A percentile compares a stretch with the other conserved stretches of the same genome.
These are phyloP conservation scores for Hondaea fermentalgiana DNA, from an alignment of 108 stramenopile genomes.

Conservation along the genomic window DNA sequence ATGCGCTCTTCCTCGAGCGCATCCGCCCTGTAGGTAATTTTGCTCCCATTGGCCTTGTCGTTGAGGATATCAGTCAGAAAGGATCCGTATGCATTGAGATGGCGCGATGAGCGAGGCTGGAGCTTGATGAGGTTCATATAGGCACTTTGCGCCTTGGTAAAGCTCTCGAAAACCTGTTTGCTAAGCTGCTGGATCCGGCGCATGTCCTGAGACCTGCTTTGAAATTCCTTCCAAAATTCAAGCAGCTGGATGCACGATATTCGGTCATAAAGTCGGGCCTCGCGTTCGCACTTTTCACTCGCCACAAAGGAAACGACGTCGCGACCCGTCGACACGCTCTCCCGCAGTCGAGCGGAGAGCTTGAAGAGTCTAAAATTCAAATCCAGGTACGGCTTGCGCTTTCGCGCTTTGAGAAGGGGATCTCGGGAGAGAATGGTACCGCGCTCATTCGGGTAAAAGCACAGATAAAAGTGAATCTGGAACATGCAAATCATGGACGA, in stretches of 20 bases:
- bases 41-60: not conserved
- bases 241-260: not conserved
- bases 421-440: not conserved
- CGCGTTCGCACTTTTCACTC: slow-evolving; percentile 14
- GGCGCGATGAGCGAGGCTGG: not conserved
- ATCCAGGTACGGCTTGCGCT: not conserved
- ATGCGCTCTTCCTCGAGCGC: not conserved
- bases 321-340: not conserved
- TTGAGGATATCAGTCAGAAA: not conserved
- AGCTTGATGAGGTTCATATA: not conserved
- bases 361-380: not conserved
- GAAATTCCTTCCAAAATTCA: slow-evolving; percentile 3
- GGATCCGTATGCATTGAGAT: not conserved
- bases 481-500: not conserved
- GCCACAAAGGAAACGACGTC: slow-evolving; percentile 1
- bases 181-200: not conserved
- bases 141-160: not conserved
- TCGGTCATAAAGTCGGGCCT: not conserved
- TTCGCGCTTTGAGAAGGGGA: not conserved
- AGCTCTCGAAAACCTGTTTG: not conserved
- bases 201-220: not conserved
- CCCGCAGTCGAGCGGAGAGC: not conserved
- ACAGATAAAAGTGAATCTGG: not conserved
- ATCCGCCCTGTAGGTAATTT: not conserved
- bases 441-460: not conserved